phyloP scores from a whole-genome alignment of 164 flowering plant species.

The Aristolochia californica region DNA sequence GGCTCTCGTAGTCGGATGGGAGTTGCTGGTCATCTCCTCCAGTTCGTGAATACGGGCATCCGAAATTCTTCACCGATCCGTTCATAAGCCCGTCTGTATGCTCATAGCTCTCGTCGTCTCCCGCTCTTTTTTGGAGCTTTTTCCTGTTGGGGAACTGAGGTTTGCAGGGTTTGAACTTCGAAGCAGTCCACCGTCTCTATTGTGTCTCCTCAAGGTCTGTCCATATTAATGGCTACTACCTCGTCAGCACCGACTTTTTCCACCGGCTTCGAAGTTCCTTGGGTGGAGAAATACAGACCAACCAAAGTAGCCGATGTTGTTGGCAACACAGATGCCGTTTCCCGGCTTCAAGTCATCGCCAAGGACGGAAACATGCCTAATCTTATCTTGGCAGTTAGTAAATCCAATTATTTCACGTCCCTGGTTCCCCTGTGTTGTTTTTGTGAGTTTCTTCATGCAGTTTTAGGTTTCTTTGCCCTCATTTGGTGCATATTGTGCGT shows the following conservation, averaged over 20 bases:
- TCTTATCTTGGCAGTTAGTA: conserved; percentile 57
- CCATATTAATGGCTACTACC: conserved; percentile 32
- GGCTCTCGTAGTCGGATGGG: too few species aligned
- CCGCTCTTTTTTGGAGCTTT: too few species aligned
- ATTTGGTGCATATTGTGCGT: not conserved
- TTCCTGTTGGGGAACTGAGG: too few species aligned
- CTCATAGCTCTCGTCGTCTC: too few species aligned
- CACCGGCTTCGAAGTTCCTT: conserved; percentile 46
- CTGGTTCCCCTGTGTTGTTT: not conserved
- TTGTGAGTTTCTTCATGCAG: not conserved
- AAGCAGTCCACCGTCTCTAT: too few species aligned
- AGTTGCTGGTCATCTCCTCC: too few species aligned
- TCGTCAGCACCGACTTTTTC: conserved; percentile 20
- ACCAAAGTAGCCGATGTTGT: conserved; percentile 62
- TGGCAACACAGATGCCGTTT: conserved; percentile 69
- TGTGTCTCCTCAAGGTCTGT: not conserved
- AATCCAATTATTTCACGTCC: not conserved
- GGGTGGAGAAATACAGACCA: conserved; percentile 84
- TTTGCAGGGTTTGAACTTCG: too few species aligned
- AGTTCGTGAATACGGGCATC: too few species aligned
- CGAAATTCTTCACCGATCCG: too few species aligned
- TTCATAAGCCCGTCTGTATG: too few species aligned
- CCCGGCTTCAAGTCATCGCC: conserved; percentile 67
- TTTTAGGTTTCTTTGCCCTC: not conserved
- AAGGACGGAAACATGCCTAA: conserved; percentile 96